These are phyloP conservation scores for Cercophora newfieldiana DNA, from an alignment of 495 filamentous ascomycete species.

Conservation along the genomic window DNA sequence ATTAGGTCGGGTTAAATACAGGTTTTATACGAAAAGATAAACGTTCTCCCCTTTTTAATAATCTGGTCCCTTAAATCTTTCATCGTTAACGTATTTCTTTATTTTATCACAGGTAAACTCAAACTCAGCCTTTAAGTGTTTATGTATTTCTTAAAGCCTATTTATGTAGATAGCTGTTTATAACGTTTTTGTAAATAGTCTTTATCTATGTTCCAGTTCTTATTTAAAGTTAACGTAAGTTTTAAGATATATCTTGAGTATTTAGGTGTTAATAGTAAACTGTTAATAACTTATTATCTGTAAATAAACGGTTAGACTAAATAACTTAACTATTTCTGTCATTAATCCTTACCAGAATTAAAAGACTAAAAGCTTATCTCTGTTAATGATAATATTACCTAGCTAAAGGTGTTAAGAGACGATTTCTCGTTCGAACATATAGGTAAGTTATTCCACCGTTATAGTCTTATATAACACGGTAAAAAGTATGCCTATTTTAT, in stretches of 20 bases:
- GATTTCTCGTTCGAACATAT: not conserved
- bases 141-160: too few species aligned
- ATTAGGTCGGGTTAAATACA: not conserved
- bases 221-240: constrained; percentile 7
- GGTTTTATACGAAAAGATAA: not conserved
- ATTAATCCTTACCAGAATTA: too few species aligned
- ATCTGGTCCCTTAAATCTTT: too few species aligned
- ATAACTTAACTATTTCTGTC: not conserved
- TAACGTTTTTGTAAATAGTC: not conserved
- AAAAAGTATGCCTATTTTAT: not conserved
- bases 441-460: constrained; percentile 3
- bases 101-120: not conserved
- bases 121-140: not conserved
- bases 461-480: not conserved
- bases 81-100: not conserved
- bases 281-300: constrained; percentile 27
- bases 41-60: not conserved
- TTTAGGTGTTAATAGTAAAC: constrained; percentile 45
- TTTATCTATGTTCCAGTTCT: not conserved
- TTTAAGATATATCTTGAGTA: not conserved
- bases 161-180: not conserved
- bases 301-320: too few species aligned
- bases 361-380: too few species aligned
- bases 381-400: not conserved
- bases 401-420: not conserved